These are phyloP conservation scores for Phytophthora pistaciae DNA, from an alignment of 352 stramenopile species.

Conservation along the genomic window DNA sequence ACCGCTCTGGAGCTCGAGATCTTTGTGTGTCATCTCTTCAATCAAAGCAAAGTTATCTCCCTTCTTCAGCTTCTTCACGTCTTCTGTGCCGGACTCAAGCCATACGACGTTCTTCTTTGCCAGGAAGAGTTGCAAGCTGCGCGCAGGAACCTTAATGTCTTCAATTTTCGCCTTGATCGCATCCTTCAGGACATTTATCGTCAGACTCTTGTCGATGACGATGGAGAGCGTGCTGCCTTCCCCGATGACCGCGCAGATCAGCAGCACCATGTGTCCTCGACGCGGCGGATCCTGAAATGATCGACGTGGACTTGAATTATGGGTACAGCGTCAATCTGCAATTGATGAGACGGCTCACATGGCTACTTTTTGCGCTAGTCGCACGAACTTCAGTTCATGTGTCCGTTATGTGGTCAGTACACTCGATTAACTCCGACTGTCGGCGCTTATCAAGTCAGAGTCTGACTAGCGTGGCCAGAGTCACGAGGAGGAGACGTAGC, in stretches of 20 bases:
- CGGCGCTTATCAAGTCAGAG: constrained; percentile 4
- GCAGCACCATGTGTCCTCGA: no score
- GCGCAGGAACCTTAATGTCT: neutral
- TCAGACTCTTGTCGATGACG: no score
- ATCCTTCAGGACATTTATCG: neutral
- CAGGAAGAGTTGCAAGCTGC: neutral
- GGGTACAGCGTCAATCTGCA: no score
- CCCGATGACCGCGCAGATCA: no score
- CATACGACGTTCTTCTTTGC: neutral
- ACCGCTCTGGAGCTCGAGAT: neutral
- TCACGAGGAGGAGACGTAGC: no score
- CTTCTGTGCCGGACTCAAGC: neutral
- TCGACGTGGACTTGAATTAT: neutral
- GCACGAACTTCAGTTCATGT: constrained; percentile 18
- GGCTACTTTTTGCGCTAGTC: constrained; percentile 12
- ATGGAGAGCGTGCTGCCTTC: no score
- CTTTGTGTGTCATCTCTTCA: neutral
- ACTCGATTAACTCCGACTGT: constrained; percentile 18
- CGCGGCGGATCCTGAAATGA: no score
- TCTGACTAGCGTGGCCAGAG: no score
- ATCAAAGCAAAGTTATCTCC: neutral
- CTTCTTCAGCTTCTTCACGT: neutral
- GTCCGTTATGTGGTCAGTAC: neutral
- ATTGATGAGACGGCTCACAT: constrained; percentile 12
- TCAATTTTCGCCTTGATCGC: neutral